Conservation (phyloP, 108 stramenopile species). For the Epithemia pelagica region DNA sequence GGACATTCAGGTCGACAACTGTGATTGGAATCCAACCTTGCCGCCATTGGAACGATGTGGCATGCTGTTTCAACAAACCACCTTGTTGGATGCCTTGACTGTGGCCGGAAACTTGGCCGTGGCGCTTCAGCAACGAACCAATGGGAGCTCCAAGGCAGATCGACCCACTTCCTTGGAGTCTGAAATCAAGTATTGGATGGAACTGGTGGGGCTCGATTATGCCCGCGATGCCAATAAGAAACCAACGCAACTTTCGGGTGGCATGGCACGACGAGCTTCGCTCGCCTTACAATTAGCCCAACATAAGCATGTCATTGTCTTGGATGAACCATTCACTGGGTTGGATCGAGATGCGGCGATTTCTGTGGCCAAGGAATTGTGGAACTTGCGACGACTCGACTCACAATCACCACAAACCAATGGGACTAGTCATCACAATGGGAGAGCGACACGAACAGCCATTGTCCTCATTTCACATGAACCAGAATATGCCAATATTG, state of each 20-base stretch:
- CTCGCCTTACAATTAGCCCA: conserved; percentile 75
- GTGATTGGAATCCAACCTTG: conserved; percentile 44
- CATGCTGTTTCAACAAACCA: conserved; percentile 78
- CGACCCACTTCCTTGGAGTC: conserved; percentile 10
- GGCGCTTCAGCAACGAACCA: conserved; percentile 35
- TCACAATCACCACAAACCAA: too few species aligned
- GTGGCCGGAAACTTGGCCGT: conserved; percentile 68
- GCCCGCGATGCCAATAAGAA: conserved; percentile 54
- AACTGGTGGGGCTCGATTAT: conserved; percentile 68
- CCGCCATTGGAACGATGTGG: conserved; percentile 51
- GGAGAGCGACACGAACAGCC: too few species aligned
- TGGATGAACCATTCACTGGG: conserved; percentile 82
- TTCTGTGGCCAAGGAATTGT: conserved; percentile 63
- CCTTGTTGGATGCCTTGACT: conserved; percentile 66
- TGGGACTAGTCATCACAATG: too few species aligned
- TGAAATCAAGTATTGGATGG: conserved; percentile 53
- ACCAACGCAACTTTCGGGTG: conserved; percentile 64
- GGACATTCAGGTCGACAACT: conserved; percentile 33
- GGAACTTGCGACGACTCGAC: conserved; percentile 46
- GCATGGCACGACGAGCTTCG: conserved; percentile 79
- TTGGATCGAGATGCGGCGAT: conserved; percentile 50
- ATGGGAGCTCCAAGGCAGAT: too few species aligned
- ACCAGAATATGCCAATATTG: conserved; percentile 57
- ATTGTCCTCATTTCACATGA: conserved; percentile 72
- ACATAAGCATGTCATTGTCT: conserved; percentile 64